Percentiles rank a stretch among this genome's conserved stretches.
phyloP scores from a whole-genome alignment of 176 grass and related monocot genomes.

The Juncus effusus region DNA sequence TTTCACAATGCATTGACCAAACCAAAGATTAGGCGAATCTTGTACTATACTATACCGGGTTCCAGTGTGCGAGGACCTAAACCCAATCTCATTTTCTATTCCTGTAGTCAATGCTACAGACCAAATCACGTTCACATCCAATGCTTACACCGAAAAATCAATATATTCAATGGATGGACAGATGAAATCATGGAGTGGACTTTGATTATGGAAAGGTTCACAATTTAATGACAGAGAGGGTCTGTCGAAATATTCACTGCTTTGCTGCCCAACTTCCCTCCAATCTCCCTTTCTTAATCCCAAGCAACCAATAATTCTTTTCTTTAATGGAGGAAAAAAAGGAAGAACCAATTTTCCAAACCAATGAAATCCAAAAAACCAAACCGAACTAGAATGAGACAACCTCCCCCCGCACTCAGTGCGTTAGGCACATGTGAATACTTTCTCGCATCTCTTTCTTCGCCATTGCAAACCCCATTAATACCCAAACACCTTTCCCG shows the following conservation, averaged over 20 bases:
- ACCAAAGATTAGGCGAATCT: slow-evolving; percentile 8
- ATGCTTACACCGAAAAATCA: slow-evolving; percentile 9
- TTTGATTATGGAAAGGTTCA: no score
- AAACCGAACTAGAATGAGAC: not conserved
- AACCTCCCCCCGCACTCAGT: slow-evolving; percentile 15
- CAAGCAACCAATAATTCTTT: not conserved
- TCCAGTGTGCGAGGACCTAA: slow-evolving; percentile 23
- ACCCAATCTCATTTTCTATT: not conserved
- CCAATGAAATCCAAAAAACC: no score
- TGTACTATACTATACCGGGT: slow-evolving; percentile 3
- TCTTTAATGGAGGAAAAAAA: no score
- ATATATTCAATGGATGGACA: not conserved
- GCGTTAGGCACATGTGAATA: slow-evolving; percentile 29
- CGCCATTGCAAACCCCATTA: slow-evolving; percentile 22
- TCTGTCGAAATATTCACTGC: no score
- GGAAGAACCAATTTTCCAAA: no score
- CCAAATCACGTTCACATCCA: slow-evolving; percentile 12
- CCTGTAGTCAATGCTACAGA: not conserved
- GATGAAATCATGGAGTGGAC: no score
- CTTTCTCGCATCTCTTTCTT: not conserved
- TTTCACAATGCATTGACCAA: slow-evolving; percentile 18
- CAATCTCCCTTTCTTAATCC: not conserved
- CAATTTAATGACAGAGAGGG: no score
- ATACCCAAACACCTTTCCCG: slow-evolving; percentile 8
- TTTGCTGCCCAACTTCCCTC: no score